Evolutionary conservation across 768 basidiomycete genomes (phyloP), one percentile per base, ranked within the genome.

Genomic region (Lanmaoa rubissima): DNA sequence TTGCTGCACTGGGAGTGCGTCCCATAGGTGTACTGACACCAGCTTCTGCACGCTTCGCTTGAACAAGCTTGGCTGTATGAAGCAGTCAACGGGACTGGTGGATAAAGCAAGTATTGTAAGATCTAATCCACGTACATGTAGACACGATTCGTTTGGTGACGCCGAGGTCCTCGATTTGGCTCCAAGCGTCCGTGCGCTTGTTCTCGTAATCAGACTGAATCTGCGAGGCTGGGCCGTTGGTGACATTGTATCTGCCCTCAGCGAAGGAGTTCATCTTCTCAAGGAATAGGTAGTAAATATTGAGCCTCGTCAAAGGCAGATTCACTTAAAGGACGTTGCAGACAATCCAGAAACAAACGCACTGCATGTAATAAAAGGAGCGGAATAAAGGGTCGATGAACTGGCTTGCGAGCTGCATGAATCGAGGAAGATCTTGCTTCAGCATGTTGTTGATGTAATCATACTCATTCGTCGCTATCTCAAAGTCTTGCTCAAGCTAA

Each of bases 291-390:
- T 98, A 98, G 76, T 86, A 95, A 56, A 95, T 87, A 72, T 97
- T 96, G 63, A 96, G 78, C 74, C 93, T 96, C 60, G 48, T 35
- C 28, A 24, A 45, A 19, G 43, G 24, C 26, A 26, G 44, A 19
- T 39, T 53, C 48, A 42, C 10, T 57, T 49, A 36, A 48, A 31
- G n/a, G 32, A 48, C 51, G 13, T 7, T 28, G 32, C 2, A 16
- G 44, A 38, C 31, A 36, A 43, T 38, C 36, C 50, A 38, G 45
- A 55, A 60, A 48, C 32, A 50, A 31, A 85, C 94, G 68, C 67
- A 95, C 93, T 98, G 94, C 94, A 99, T 98, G 73, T 96, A 99
- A 79, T 90, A 99, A 80, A 94, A 94, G 17, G 94, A 96, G 65
- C 96, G 89, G 83, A 98, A 99, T n/a, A 98, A 78, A 1, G 97